These are phyloP conservation scores for Aureobasidium uvarum DNA, from an alignment of 2,329 filamentous ascomycete species.

Conservation along the genomic window DNA sequence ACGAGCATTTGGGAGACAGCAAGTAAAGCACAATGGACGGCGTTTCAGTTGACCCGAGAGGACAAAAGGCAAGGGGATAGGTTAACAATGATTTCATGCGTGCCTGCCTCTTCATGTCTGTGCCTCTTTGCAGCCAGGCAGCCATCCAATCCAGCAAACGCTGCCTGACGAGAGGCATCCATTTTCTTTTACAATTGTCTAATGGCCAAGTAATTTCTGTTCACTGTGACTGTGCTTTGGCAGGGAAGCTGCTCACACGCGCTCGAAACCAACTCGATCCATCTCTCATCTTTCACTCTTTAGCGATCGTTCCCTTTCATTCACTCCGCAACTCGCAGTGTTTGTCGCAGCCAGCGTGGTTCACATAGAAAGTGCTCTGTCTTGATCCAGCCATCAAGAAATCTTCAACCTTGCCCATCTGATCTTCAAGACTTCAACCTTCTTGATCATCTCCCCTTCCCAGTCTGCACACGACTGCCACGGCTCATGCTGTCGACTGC, in stretches of 20 bases:
- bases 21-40: background rate
- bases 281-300: conserved; percentile 5
- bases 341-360: background rate
- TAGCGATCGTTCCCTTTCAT: background rate
- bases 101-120: conserved; percentile 4
- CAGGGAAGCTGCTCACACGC: background rate
- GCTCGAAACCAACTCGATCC: conserved; percentile 2
- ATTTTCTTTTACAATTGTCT: background rate
- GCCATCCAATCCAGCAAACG: conserved; percentile 22
- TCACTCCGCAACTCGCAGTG: conserved; percentile 9
- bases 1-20: no score
- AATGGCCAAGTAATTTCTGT: background rate
- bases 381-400: conserved; percentile 9
- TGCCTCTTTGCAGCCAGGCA: conserved; percentile 19
- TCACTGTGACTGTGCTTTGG: background rate
- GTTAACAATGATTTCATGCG: background rate
- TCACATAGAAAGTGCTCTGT: background rate
- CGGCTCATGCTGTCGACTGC: background rate
- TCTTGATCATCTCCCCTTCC: conserved; percentile 17
- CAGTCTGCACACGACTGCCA: background rate
- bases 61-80: background rate
- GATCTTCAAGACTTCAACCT: conserved; percentile 9
- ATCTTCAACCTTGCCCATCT: background rate
- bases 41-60: background rate
- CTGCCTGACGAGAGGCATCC: conserved; percentile 1